These are phyloP conservation scores for Aegilops longissima DNA, from an alignment of 176 grass and related monocot genomes.

Conservation along the genomic window DNA sequence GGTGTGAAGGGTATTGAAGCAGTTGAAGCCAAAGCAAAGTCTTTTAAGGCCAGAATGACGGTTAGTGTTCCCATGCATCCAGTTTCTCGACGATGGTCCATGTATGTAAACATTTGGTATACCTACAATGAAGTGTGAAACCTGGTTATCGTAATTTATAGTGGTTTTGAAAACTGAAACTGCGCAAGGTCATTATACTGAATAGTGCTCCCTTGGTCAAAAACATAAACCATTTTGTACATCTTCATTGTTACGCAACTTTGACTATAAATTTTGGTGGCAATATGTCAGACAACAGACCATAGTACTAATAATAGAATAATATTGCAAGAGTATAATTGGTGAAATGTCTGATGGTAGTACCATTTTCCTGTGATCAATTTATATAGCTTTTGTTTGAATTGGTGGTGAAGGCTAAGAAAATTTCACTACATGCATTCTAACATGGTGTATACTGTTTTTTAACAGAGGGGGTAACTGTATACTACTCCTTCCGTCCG, in stretches of 20 bases:
- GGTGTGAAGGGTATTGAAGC: slow-evolving; percentile 94
- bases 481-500: not conserved
- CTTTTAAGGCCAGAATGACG: slow-evolving; percentile 96
- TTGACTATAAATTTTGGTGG: not conserved
- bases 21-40: slow-evolving; percentile 98
- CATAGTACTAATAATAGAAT: not conserved
- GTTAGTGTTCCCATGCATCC: slow-evolving; percentile 45
- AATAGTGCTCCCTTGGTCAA: not conserved
- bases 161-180: not conserved
- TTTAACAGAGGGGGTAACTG: too few relatives aligned
- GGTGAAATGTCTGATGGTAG: not conserved
- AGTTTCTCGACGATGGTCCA: not conserved
- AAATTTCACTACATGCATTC: not conserved
- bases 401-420: not conserved
- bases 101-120: slow-evolving; percentile 9
- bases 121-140: not conserved
- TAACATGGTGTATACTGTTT: not conserved
- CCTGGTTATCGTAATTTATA: not conserved
- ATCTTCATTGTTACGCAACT: not conserved
- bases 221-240: not conserved
- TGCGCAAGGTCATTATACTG: not conserved
- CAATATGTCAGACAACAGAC: not conserved
- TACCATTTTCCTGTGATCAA: not conserved
- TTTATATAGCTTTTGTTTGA: not conserved
- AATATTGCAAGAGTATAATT: not conserved